Conservation (phyloP, 2,329 filamentous ascomycete genomes). For the Fusarium sp. region DNA sequence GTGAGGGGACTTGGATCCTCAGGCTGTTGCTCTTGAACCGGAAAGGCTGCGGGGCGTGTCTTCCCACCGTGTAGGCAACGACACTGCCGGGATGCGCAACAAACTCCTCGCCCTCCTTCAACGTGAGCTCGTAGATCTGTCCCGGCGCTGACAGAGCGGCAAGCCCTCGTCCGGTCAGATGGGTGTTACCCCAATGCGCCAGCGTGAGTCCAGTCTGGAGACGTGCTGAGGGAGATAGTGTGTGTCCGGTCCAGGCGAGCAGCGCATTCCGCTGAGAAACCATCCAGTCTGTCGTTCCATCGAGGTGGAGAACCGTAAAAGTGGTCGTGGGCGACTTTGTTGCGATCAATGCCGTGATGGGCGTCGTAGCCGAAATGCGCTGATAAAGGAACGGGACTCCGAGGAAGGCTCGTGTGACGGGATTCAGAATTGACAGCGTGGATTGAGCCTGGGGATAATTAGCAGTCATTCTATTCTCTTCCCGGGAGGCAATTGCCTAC, state of each 20-base stretch:
- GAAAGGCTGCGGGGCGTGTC: conserved; percentile 79
- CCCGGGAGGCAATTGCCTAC: conserved; percentile 54
- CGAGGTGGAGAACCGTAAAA: conserved; percentile 85
- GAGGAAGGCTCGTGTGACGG: conserved; percentile 77
- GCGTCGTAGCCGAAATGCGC: conserved; percentile 83
- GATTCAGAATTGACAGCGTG: conserved; percentile 84
- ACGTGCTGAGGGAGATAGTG: conserved; percentile 75
- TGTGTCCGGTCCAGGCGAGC: conserved; percentile 96
- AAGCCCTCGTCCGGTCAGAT: conserved; percentile 85
- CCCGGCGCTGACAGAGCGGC: conserved; percentile 85
- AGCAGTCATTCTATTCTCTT: not conserved
- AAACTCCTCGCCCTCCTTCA: conserved; percentile 86
- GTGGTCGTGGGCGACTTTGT: conserved; percentile 87
- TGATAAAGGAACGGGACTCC: conserved; percentile 97
- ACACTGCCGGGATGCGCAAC: conserved; percentile 91
- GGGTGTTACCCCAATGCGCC: conserved; percentile 90
- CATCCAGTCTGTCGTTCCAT: conserved; percentile 96
- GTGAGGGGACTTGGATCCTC: conserved; percentile 78
- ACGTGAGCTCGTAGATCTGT: conserved; percentile 84
- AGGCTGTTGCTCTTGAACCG: conserved; percentile 81
- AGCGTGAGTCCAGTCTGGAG: conserved; percentile 77
- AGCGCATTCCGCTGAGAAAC: conserved; percentile 85
- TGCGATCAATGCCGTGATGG: conserved; percentile 86
- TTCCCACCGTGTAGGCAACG: conserved; percentile 83
- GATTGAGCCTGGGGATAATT: conserved; percentile 72